Conservation (phyloP, 768 basidiomycete genomes). For the Russula lepida region DNA sequence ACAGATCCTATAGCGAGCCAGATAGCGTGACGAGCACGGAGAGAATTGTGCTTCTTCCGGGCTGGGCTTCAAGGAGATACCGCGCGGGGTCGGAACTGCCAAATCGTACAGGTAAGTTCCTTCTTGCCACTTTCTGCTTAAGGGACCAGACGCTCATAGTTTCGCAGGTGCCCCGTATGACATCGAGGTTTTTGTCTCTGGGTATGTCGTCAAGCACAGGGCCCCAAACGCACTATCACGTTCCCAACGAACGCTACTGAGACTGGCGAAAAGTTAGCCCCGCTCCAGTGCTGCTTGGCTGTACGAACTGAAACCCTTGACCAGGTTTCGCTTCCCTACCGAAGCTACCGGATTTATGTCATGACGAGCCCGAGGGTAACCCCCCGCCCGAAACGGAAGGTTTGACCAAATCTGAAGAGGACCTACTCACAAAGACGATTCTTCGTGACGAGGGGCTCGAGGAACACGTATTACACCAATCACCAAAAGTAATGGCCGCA, state of each 20-base stretch:
- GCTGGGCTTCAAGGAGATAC: conserved; percentile 64
- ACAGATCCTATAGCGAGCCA: conserved; percentile 20
- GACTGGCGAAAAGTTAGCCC: conserved; percentile 61
- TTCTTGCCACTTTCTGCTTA: conserved; percentile 13
- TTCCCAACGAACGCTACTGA: conserved; percentile 68
- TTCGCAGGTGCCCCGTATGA: conserved; percentile 49
- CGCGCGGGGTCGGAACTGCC: conserved; percentile 19
- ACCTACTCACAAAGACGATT: conserved; percentile 37
- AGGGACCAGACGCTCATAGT: not conserved
- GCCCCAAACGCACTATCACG: conserved; percentile 55
- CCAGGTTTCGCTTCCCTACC: conserved; percentile 19
- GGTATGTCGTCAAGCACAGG: conserved; percentile 58
- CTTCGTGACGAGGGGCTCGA: conserved; percentile 54
- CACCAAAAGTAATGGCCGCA: conserved; percentile 8
- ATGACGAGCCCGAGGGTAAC: conserved; percentile 19
- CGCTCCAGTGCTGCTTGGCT: not conserved
- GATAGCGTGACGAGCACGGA: conserved; percentile 30
- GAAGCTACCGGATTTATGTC: conserved; percentile 25
- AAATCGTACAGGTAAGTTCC: conserved; percentile 25
- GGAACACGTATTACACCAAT: conserved; percentile 35
- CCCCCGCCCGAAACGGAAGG: conserved; percentile 24
- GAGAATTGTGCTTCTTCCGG: conserved; percentile 60
- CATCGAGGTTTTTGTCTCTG: conserved; percentile 67
- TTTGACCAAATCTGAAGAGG: conserved; percentile 36
- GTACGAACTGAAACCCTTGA: not conserved